A percentile compares a stretch with the other conserved stretches of the same genome.
These are phyloP conservation scores for Phlyctochytrium planicorne DNA, from an alignment of 192 early-diverging fungal species.

Conservation along the genomic window DNA sequence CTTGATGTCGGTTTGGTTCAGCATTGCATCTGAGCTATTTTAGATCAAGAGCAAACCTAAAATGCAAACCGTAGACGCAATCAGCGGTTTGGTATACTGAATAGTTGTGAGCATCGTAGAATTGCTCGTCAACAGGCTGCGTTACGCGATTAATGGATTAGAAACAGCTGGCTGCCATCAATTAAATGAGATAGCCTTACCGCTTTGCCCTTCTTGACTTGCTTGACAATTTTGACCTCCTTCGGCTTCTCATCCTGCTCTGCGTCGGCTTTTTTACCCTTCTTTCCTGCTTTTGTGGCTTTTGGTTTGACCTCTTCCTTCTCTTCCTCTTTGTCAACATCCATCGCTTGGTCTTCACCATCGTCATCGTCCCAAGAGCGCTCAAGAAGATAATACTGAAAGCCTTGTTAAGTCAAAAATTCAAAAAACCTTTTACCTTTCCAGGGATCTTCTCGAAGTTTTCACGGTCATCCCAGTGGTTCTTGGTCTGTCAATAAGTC, in stretches of 20 bases:
- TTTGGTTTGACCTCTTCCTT: conserved; percentile 26
- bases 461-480: conserved; percentile 59
- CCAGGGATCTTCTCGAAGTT: conserved; percentile 53
- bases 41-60: background rate
- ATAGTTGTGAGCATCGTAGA: conserved; percentile 8
- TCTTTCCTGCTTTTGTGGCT: conserved; percentile 22
- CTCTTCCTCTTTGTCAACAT: conserved; percentile 15
- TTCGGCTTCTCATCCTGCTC: conserved; percentile 24
- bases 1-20: conserved; percentile 70
- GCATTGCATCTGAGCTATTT: conserved; percentile 58
- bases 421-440: conserved; percentile 31
- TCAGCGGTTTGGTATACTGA: conserved; percentile 38
- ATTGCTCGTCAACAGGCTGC: conserved; percentile 37
- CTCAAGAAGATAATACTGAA: conserved; percentile 64
- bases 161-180: too few species aligned
- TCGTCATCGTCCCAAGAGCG: conserved; percentile 64
- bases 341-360: conserved; percentile 42
- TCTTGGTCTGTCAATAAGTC: conserved; percentile 48
- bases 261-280: too few species aligned
- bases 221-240: conserved; percentile 30
- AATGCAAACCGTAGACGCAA: conserved; percentile 34
- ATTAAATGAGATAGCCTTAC: conserved; percentile 9
- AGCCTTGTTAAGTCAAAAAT: conserved; percentile 1
- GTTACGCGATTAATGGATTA: background rate
- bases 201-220: conserved; percentile 40